These are phyloP conservation scores for Musa itinerans DNA, from an alignment of 176 grass and related monocot genomes.

Conservation along the genomic window DNA sequence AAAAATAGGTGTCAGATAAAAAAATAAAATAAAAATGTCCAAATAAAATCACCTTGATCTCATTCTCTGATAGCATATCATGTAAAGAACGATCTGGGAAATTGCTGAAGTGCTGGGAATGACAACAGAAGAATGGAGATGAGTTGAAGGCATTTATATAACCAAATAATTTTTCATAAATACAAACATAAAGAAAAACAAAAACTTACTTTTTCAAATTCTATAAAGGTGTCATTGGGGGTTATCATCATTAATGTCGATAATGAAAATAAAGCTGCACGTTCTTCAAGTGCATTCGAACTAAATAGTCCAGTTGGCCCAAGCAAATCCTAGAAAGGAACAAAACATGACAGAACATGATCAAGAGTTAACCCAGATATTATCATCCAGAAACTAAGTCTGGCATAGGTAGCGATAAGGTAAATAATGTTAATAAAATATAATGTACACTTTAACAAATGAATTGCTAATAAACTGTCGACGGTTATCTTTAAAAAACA, in stretches of 20 bases:
- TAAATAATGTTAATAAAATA: too few species aligned
- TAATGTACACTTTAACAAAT: too few species aligned
- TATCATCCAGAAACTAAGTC: too few species aligned
- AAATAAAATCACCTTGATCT: slow-evolving; percentile 66
- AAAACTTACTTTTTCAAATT: slow-evolving; percentile 75
- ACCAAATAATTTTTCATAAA: slow-evolving; percentile 7
- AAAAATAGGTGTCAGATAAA: not conserved
- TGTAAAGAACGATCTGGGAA: slow-evolving; percentile 63
- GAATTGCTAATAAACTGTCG: too few species aligned
- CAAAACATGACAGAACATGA: not conserved
- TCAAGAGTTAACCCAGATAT: too few species aligned
- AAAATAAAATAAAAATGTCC: not conserved
- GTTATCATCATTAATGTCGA: slow-evolving; percentile 80
- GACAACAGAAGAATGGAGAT: slow-evolving; percentile 21
- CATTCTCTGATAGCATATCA: slow-evolving; percentile 60
- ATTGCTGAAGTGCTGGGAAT: slow-evolving; percentile 64
- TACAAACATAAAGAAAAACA: slow-evolving; percentile 18
- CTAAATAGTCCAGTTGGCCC: slow-evolving; percentile 61
- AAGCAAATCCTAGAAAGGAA: slow-evolving; percentile 72
- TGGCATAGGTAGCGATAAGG: too few species aligned
- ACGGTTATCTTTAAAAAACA: too few species aligned
- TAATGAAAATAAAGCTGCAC: slow-evolving; percentile 61
- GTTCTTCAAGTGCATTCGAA: slow-evolving; percentile 41
- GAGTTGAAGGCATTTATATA: slow-evolving; percentile 14
- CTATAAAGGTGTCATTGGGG: slow-evolving; percentile 72